Evolutionary conservation across 2,329 filamentous ascomycete genomes (phyloP).

Genomic region (Hypoxylon sp.): DNA sequence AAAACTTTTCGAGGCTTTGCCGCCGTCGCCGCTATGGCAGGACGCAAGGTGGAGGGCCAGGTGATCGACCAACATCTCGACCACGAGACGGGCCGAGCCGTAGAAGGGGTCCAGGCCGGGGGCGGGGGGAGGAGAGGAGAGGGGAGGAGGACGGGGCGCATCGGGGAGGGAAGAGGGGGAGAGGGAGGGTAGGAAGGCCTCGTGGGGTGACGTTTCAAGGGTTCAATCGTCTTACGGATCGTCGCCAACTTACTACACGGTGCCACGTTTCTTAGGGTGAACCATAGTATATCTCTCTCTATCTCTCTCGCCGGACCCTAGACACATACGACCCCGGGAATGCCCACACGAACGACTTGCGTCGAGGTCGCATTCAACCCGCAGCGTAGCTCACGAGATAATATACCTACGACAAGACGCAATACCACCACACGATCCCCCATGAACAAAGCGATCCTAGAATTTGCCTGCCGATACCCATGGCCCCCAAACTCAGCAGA

Average conservation of each 20-base stretch:
- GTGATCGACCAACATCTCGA: slow-evolving; percentile 25
- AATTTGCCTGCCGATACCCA: background rate
- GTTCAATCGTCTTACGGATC: slow-evolving; percentile 20
- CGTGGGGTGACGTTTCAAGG: slow-evolving; percentile 24
- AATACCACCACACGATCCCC: background rate
- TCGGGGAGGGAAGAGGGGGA: background rate
- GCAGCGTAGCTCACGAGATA: background rate
- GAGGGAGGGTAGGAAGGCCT: background rate
- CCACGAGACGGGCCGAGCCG: slow-evolving; percentile 26
- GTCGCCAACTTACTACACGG: slow-evolving; percentile 24
- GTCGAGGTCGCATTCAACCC: background rate
- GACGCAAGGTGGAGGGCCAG: background rate
- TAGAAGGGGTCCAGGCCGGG: slow-evolving; percentile 1
- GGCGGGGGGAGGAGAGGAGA: background rate
- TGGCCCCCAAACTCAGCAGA: background rate
- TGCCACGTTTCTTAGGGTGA: slow-evolving; percentile 13
- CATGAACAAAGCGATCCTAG: background rate
- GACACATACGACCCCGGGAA: background rate
- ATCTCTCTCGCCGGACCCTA: slow-evolving; percentile 11
- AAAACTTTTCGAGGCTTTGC: slow-evolving; percentile 3
- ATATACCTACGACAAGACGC: background rate
- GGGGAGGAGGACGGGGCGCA: background rate
- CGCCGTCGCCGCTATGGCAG: slow-evolving; percentile 27
- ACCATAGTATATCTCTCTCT: too few relatives aligned
- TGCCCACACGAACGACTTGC: background rate